Evolutionary conservation across 208 protist genomes (phyloP), one percentile per base, ranked within the genome.

Genomic region (Porcisia hertigi): DNA sequence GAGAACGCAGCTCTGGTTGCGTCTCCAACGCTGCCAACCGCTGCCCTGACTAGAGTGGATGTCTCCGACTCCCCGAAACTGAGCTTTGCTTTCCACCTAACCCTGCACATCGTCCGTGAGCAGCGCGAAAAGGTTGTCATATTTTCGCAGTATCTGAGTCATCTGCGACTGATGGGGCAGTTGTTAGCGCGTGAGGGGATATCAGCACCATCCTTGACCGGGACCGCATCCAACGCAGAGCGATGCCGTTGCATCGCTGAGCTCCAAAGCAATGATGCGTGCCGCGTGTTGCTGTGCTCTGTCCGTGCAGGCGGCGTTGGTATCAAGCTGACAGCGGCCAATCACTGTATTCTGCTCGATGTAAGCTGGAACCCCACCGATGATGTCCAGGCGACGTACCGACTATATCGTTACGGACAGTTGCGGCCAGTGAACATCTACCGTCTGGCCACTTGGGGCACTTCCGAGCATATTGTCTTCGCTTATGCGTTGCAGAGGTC

Each of bases 341-440:
- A 96, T 76, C 92, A 96, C 78, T 98, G 98, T 71, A 92, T 99
- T 45, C 69, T 99, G 36, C 94, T 99, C 71, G 98, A 99, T 73
- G 89, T 97, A 18, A 92, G 88, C 71, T 98, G 96, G 95, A 98
- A 98, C 77, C 95, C 96, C 1, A 73, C 93, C 0, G 84, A 95
- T 70, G 94, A 98, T 77, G 79, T 85, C 25, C 96, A 98, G 87
- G 98, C 98, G 2, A 97, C 97, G 41, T 98, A 97, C 80, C 94
- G 98, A 11, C 83, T 98, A 0, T 99, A 97, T 82, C 88, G 98
- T 45, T 97, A 96, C 71, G 98, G 98, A 14, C 98, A 99, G 87
- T 80, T 71, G 62, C 78, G 88, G 23, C 87, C 94, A 2, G 98
- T 99, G 0, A 86, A 69, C 39, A 82, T 99, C 0, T 99, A 98